These are phyloP conservation scores for Monilinia fructigena DNA, from an alignment of 2,329 filamentous ascomycete genomes.

Conservation along the genomic window DNA sequence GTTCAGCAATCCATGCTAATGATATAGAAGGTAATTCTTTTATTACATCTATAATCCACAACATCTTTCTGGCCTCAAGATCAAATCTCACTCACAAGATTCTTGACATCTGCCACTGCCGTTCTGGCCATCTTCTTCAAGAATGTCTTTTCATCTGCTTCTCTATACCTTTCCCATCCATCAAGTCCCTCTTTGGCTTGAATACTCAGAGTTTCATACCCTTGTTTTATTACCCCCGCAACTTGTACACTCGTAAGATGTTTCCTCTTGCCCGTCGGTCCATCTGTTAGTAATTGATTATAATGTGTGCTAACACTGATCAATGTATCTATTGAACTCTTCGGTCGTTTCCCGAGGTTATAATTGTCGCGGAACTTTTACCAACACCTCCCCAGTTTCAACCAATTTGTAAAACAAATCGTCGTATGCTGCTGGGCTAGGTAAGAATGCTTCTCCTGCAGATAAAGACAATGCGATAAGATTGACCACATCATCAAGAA, in stretches of 20 bases:
- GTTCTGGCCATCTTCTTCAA: constrained; percentile 84
- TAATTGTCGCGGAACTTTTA: constrained; percentile 83
- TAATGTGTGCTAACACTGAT: constrained; percentile 84
- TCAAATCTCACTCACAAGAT: constrained; percentile 33
- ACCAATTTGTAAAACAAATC: constrained; percentile 98
- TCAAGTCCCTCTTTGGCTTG: constrained; percentile 84
- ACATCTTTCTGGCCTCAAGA: neutral
- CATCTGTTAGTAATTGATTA: constrained; percentile 71
- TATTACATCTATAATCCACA: neutral
- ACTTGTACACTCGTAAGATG: constrained; percentile 82
- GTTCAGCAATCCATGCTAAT: neutral
- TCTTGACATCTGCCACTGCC: constrained; percentile 68
- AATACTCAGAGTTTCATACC: constrained; percentile 92
- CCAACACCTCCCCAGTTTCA: constrained; percentile 79
- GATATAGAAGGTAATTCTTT: neutral
- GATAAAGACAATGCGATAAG: constrained; percentile 81
- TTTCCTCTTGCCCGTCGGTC: constrained; percentile 52
- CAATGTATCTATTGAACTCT: constrained; percentile 78
- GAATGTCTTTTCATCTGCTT: constrained; percentile 78
- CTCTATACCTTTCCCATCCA: constrained; percentile 80
- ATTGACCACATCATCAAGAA: constrained; percentile 78
- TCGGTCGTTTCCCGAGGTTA: constrained; percentile 54
- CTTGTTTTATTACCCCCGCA: constrained; percentile 88
- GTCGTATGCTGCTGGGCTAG: constrained; percentile 83
- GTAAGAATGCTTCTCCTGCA: constrained; percentile 85